A percentile compares a stretch with the other conserved stretches of the same genome.
These are phyloP conservation scores for Stachybotrys echinatus DNA, from an alignment of 2,329 filamentous ascomycete genomes.

Conservation along the genomic window DNA sequence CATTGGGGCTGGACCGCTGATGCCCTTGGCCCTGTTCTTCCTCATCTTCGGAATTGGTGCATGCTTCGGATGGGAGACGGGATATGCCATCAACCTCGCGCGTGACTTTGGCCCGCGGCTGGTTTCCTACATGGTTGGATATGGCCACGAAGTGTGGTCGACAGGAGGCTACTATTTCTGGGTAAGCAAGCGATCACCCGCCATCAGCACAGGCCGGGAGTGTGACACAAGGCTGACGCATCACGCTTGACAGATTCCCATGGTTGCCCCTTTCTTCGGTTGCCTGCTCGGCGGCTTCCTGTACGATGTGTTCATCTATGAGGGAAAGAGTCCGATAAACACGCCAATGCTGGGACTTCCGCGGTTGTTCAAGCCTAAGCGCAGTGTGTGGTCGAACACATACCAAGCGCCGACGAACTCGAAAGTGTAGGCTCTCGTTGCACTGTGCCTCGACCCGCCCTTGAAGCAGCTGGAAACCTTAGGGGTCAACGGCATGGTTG, in stretches of 20 bases:
- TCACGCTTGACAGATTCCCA: constrained; percentile 50
- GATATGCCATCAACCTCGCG: constrained; percentile 70
- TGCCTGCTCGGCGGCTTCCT: constrained; percentile 59
- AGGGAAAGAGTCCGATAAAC: constrained; percentile 66
- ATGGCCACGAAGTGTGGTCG: constrained; percentile 61
- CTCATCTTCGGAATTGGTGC: constrained; percentile 69
- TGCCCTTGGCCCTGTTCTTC: constrained; percentile 63
- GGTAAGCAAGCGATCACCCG: constrained; percentile 34
- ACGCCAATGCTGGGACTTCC: constrained; percentile 60
- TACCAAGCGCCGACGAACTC: constrained; percentile 15
- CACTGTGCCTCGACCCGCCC: too few relatives aligned
- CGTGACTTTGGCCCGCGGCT: constrained; percentile 67
- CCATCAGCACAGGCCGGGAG: neutral
- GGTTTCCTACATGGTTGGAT: constrained; percentile 62
- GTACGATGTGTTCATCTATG: constrained; percentile 65
- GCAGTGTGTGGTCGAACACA: constrained; percentile 31
- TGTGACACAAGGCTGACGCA: constrained; percentile 1
- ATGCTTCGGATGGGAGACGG: constrained; percentile 72
- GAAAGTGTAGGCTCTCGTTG: constrained; percentile 13
- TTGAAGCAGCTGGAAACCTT: too few relatives aligned
- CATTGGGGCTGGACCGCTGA: constrained; percentile 48
- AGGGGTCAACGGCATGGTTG: too few relatives aligned
- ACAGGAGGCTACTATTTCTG: constrained; percentile 69
- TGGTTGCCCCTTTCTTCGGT: constrained; percentile 65
- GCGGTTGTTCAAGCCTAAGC: constrained; percentile 33